These are phyloP conservation scores for Neoascochyta sp. DNA, from an alignment of 2,329 filamentous ascomycete species.

Conservation along the genomic window DNA sequence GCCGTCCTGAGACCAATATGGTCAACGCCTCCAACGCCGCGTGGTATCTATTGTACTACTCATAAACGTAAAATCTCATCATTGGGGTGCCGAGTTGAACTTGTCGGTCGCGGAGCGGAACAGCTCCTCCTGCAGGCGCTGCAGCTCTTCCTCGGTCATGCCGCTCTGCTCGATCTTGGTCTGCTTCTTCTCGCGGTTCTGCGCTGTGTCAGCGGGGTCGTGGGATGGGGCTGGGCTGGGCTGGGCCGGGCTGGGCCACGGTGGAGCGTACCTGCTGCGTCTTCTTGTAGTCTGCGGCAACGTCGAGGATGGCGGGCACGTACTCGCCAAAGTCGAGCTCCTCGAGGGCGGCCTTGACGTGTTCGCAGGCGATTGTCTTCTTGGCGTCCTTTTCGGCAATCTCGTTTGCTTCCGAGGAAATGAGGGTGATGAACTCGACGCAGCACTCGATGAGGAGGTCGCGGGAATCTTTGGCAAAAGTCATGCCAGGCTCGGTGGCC, in stretches of 20 bases:
- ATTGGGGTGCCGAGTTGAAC: slow-evolving; percentile 55
- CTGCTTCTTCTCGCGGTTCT: slow-evolving; percentile 94
- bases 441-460: slow-evolving; percentile 97
- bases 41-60: slow-evolving; percentile 11
- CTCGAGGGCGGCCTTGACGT: slow-evolving; percentile 91
- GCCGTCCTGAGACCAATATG: slow-evolving; percentile 13
- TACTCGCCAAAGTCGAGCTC: slow-evolving; percentile 92
- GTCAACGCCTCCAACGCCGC: slow-evolving; percentile 25
- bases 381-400: slow-evolving; percentile 98
- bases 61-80: slow-evolving; percentile 13
- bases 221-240: not conserved
- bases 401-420: slow-evolving; percentile 98
- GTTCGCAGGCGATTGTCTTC: slow-evolving; percentile 97
- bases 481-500: slow-evolving; percentile 68
- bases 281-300: slow-evolving; percentile 88
- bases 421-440: slow-evolving; percentile 96
- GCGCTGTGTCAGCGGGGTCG: slow-evolving; percentile 14
- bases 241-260: too few species aligned
- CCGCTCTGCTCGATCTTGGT: slow-evolving; percentile 96
- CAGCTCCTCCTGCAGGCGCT: slow-evolving; percentile 83
- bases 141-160: slow-evolving; percentile 83
- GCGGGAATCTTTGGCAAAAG: slow-evolving; percentile 91
- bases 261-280: slow-evolving; percentile 69
- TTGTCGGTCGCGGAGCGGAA: slow-evolving; percentile 78
- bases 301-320: slow-evolving; percentile 79